A percentile compares a stretch with the other conserved stretches of the same genome.
These are phyloP conservation scores for Aegilops speltoides DNA, from an alignment of 176 grass and related monocot species.

Conservation along the genomic window DNA sequence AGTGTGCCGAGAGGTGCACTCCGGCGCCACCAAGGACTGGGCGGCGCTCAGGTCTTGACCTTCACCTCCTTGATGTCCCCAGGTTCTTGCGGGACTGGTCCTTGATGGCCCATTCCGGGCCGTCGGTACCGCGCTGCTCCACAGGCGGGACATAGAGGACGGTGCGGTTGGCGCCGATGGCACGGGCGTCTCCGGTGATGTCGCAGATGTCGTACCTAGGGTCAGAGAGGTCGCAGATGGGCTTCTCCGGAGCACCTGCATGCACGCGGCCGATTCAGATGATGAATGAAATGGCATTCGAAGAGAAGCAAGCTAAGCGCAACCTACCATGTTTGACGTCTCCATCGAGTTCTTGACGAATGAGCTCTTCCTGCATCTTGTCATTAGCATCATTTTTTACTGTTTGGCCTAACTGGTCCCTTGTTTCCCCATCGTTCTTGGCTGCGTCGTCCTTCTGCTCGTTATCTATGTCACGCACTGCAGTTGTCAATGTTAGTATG, in stretches of 20 bases:
- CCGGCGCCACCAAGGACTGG: constrained; percentile 30
- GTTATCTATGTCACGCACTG: not conserved
- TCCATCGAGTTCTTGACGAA: constrained; percentile 25
- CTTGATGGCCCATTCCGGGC: constrained; percentile 58
- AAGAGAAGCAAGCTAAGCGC: not conserved
- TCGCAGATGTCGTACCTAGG: constrained; percentile 61
- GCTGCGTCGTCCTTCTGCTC: no score
- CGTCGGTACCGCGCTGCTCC: not conserved
- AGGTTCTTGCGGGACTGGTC: constrained; percentile 69
- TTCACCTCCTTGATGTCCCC: constrained; percentile 40
- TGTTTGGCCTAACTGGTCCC: not conserved
- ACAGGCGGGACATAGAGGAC: constrained; percentile 39
- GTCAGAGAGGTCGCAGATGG: constrained; percentile 59
- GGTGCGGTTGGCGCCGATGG: constrained; percentile 41
- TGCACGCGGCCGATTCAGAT: not conserved
- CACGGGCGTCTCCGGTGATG: constrained; percentile 47
- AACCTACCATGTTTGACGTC: not conserved
- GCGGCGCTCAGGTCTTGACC: constrained; percentile 39
- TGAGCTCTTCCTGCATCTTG: constrained; percentile 32
- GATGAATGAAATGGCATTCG: not conserved
- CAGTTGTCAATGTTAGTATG: no score
- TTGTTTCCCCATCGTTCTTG: no score
- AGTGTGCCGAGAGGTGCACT: constrained; percentile 42
- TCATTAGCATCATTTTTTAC: not conserved
- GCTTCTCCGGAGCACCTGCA: constrained; percentile 28